phyloP scores from a whole-genome alignment of 129 eudicot genomes.

The Rutidosis leptorrhynchoides region DNA sequence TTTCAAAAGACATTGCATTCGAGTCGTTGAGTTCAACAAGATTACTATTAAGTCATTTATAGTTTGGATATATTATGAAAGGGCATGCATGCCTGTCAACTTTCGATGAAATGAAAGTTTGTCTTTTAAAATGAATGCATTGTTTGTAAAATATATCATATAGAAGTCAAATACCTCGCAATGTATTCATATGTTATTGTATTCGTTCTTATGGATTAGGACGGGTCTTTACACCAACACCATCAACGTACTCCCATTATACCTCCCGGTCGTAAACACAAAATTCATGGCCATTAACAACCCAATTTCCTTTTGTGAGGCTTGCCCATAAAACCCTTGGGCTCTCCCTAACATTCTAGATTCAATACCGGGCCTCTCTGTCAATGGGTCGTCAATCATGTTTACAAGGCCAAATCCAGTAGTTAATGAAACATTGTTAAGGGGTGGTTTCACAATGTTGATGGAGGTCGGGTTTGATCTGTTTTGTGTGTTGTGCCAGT shows the following conservation, averaged over 20 bases:
- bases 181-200: no score
- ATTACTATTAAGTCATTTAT: no score
- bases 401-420: slow-evolving; percentile 27
- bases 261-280: slow-evolving; percentile 34
- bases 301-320: slow-evolving; percentile 27
- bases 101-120: no score
- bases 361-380: slow-evolving; percentile 22
- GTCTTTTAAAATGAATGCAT: no score
- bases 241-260: slow-evolving; percentile 47
- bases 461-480: slow-evolving; percentile 35
- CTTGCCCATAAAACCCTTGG: slow-evolving; percentile 43
- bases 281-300: slow-evolving; percentile 46
- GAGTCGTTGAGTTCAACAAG: no score
- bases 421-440: slow-evolving; percentile 6
- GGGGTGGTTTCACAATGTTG: slow-evolving; percentile 8
- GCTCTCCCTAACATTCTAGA: slow-evolving; percentile 50
- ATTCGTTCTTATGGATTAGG: no score
- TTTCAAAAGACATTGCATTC: no score
- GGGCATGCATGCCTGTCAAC: no score
- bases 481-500: slow-evolving; percentile 36
- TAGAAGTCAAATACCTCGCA: no score
- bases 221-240: no score
- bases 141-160: no score
- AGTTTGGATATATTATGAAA: no score
- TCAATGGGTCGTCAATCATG: slow-evolving; percentile 51